Evolutionary conservation across 2,329 filamentous ascomycete species (phyloP), one percentile per base, ranked within the genome.

Genomic region (Purpureocillium takamizusanense): DNA sequence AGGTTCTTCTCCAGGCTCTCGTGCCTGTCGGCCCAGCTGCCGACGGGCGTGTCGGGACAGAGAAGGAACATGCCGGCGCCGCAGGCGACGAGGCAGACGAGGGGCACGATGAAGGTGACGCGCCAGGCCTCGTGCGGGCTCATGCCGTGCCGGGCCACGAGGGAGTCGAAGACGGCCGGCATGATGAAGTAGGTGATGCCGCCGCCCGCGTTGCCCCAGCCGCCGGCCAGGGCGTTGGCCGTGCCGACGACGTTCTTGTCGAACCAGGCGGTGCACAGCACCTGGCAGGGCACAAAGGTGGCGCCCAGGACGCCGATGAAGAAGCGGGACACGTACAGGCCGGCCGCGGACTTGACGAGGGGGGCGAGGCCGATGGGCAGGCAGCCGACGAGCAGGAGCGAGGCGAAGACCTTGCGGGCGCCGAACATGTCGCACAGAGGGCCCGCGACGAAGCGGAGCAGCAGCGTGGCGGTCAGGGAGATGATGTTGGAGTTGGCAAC

Each of bases 131-230:
- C 72, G 49, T 84, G 78, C 2, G 77, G 62, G 1, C 69, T 64
- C 39, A 90, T 66, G 7, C 78, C 76, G 35, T 70, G 69, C 1
- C 70, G 53, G 7, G 62, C 52, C 16, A 84, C 74, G 16, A 94
- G 69, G 0, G 83, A 85, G 59, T 94, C 83, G 60, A 83, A 92
- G 41, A 95, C 80, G 5, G 86, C 86, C 2, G 89, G 88, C 87
- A 95, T 94, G 50, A 90, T 76, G 59, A 94, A 94, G 65, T 94
- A 94, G 2, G 88, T 94, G 48, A 94, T 83, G 40, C 89, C 89
- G 46, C 88, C 89, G 42, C 89, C 88, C 18, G 86, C 76, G 51
- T 94, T 95, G 37, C 88, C 89, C 66, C 85, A 82, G 12, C 89
- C 89, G 31, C 81, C 89, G 2, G 87, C 82, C 14, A 95, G 63